phyloP scores from a whole-genome alignment of 768 basidiomycete genomes.

The Boletus pseudopeckii region DNA sequence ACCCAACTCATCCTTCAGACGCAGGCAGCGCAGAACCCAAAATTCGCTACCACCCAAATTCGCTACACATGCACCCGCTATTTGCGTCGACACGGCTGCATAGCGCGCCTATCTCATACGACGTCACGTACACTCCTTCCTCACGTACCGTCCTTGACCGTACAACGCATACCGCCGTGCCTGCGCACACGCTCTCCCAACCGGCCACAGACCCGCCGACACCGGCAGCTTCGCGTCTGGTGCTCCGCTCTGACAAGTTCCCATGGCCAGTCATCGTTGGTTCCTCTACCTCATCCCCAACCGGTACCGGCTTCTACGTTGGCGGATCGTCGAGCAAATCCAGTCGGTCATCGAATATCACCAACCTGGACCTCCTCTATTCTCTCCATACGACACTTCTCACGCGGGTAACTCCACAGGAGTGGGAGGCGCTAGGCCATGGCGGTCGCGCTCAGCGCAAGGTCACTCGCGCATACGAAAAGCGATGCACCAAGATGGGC shows the following conservation, averaged over 20 bases:
- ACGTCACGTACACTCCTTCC: constrained; percentile 54
- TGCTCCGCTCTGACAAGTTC: constrained; percentile 54
- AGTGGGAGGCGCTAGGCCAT: constrained; percentile 60
- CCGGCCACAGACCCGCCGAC: constrained; percentile 64
- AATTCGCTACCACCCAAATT: constrained; percentile 25
- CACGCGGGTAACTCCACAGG: constrained; percentile 54
- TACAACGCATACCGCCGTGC: constrained; percentile 50
- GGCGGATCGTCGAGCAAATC: constrained; percentile 21
- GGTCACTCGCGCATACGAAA: constrained; percentile 59
- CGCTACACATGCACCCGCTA: constrained; percentile 61
- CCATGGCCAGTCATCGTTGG: constrained; percentile 59
- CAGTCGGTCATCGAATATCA: constrained; percentile 36
- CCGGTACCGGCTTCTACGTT: constrained; percentile 27
- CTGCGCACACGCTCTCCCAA: constrained; percentile 52
- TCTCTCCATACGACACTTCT: constrained; percentile 56
- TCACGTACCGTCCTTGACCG: constrained; percentile 56
- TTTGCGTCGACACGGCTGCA: constrained; percentile 54
- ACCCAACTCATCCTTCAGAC: constrained; percentile 8
- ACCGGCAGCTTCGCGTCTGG: constrained; percentile 41
- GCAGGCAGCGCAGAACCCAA: constrained; percentile 24
- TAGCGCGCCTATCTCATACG: constrained; percentile 60
- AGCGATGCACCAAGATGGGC: constrained; percentile 57
- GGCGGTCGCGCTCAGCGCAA: constrained; percentile 56
- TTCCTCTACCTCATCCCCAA: constrained; percentile 29
- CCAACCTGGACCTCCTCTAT: constrained; percentile 63